phyloP scores from a whole-genome alignment of 1,139 yeast genomes.

The Taiozyma sp. region DNA sequence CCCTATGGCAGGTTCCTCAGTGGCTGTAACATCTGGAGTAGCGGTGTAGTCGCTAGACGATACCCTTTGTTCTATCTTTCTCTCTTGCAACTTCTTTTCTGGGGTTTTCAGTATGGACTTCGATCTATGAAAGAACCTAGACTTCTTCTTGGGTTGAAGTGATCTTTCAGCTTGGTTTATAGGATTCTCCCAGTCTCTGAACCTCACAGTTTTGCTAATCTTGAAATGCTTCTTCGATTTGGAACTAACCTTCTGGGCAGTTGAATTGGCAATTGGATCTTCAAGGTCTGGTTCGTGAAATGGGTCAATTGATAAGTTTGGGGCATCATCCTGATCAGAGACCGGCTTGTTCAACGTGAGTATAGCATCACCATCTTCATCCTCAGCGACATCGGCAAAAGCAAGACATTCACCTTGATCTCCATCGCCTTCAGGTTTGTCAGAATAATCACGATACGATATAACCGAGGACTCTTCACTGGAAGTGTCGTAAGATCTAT shows the following conservation, averaged over 20 bases:
- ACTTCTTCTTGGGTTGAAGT: conserved; percentile 1
- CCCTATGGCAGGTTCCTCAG: background rate
- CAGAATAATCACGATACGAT: background rate
- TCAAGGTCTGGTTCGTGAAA: background rate
- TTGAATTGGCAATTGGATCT: background rate
- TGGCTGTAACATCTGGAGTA: conserved; percentile 9
- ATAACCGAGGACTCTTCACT: background rate
- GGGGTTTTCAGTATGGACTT: background rate
- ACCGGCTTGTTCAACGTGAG: background rate
- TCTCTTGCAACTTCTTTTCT: background rate
- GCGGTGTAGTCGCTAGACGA: conserved; percentile 18
- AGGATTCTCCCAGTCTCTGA: conserved; percentile 5
- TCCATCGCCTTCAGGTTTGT: background rate
- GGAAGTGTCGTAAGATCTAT: background rate
- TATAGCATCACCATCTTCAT: background rate
- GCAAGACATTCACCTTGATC: background rate
- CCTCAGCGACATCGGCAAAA: background rate
- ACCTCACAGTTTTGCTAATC: conserved; percentile 7
- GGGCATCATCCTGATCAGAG: background rate
- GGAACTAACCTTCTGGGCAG: background rate
- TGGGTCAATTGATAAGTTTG: conserved; percentile 1
- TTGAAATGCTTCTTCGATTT: background rate
- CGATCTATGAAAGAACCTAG: conserved; percentile 2
- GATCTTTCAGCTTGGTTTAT: background rate
- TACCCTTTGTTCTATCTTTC: background rate